Evolutionary conservation across 306 rosid genomes (phyloP).

Genomic region (Rosa rugosa): DNA sequence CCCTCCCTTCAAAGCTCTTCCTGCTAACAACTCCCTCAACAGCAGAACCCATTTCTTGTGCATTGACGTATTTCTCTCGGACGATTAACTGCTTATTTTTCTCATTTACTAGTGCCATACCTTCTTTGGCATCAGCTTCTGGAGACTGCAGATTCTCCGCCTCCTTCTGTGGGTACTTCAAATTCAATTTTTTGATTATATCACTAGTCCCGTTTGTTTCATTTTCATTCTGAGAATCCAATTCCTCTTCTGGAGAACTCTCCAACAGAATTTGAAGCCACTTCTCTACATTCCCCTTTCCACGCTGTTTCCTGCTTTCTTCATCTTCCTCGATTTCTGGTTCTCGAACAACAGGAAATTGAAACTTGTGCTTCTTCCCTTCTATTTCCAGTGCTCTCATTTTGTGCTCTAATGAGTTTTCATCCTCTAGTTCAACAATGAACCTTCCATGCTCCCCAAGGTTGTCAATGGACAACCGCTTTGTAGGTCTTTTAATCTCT

Average conservation of each 20-base stretch:
- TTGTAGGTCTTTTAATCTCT: slow-evolving; percentile 33
- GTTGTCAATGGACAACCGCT: slow-evolving; percentile 32
- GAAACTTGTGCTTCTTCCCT: slow-evolving; percentile 35
- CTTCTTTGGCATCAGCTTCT: slow-evolving; percentile 30
- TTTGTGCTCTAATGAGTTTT: slow-evolving; percentile 41
- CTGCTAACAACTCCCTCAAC: slow-evolving; percentile 38
- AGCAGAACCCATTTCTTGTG: slow-evolving; percentile 33
- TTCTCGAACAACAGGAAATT: slow-evolving; percentile 37
- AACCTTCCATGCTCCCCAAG: slow-evolving; percentile 41
- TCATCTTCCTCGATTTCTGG: slow-evolving; percentile 75
- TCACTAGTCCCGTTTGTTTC: slow-evolving; percentile 32
- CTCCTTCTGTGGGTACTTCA: slow-evolving; percentile 53
- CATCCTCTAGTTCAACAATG: slow-evolving; percentile 49
- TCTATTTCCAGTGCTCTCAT: slow-evolving; percentile 52
- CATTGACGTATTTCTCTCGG: slow-evolving; percentile 25
- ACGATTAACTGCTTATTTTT: slow-evolving; percentile 30
- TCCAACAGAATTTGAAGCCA: slow-evolving; percentile 94
- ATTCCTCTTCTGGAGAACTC: slow-evolving; percentile 38
- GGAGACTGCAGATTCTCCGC: slow-evolving; percentile 34
- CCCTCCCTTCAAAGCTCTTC: slow-evolving; percentile 44
- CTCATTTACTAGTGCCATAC: not conserved
- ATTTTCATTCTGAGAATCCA: slow-evolving; percentile 37
- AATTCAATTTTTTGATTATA: slow-evolving; percentile 44
- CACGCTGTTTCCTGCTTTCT: slow-evolving; percentile 68
- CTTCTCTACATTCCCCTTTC: slow-evolving; percentile 90